Evolutionary conservation across 768 basidiomycete species (phyloP).

Genomic region (Boletus subcaerulescens): DNA sequence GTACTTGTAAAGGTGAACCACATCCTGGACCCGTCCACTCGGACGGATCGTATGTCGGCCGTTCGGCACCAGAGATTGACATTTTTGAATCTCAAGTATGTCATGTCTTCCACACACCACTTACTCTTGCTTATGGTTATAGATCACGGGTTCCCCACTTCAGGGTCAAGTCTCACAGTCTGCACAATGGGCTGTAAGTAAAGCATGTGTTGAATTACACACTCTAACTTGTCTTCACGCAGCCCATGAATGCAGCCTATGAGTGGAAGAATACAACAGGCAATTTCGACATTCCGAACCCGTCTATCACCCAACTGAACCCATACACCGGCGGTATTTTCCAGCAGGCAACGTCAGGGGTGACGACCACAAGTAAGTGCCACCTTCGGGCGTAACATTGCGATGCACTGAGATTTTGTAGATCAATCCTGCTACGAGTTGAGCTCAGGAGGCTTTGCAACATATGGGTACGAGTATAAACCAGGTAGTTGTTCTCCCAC

Average conservation of each 20-base stretch:
- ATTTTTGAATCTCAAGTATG: slow-evolving; percentile 79
- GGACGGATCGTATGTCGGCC: slow-evolving; percentile 79
- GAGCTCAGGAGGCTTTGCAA: slow-evolving; percentile 49
- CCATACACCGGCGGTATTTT: slow-evolving; percentile 71
- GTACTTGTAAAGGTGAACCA: slow-evolving; percentile 81
- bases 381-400: neutral
- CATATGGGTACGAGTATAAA: slow-evolving; percentile 81
- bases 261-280: slow-evolving; percentile 61
- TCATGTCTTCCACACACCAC: neutral
- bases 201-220: neutral
- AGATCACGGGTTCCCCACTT: slow-evolving; percentile 36
- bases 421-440: slow-evolving; percentile 69
- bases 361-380: slow-evolving; percentile 55
- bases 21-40: slow-evolving; percentile 82
- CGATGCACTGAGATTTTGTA: slow-evolving; percentile 19
- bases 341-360: slow-evolving; percentile 80
- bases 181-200: slow-evolving; percentile 72
- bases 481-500: slow-evolving; percentile 44
- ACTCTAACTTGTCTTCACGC: slow-evolving; percentile 11
- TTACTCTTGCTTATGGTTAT: slow-evolving; percentile 19
- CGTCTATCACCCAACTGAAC: slow-evolving; percentile 52
- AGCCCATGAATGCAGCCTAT: slow-evolving; percentile 80
- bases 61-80: slow-evolving; percentile 88
- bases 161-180: slow-evolving; percentile 76
- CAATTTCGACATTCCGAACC: slow-evolving; percentile 56